Base-by-base conservation (phyloP, 345 rosid species). In the Clarkia xantiana region DNA sequence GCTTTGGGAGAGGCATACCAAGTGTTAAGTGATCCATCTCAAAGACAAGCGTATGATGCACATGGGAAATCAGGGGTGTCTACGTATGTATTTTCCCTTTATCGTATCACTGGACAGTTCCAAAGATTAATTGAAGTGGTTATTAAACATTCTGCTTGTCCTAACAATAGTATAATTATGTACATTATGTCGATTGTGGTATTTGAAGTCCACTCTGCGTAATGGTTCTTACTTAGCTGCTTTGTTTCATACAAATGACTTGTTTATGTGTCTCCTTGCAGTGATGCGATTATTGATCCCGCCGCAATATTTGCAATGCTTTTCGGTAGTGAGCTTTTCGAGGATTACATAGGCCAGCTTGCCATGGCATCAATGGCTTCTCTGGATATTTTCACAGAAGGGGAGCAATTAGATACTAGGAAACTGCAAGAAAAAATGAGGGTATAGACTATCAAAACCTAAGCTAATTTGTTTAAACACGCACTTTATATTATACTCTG, bases 311-410 rank as follows among this genome's bases (percentile, higher is more conserved):
- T 86, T 61, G 98, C 98, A 1, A 83, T 86, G 98, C 96, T 86
- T 49, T 91, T 91, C 60, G 98, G 98, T 54, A 91, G 98, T 44
- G 98, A 91, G 65, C 96, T 91, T 67, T 91, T 91, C 40, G 98
- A 81, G 71, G 89, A 74, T 29, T 91, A 86, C 44, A 81, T 91
- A 54, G 98, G 98, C 59, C 82, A 91, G 73, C 94, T 91, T 69
- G 96, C 96, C 42, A 86, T 91, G 96, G 96, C 98, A 44, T 91
- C 93, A 25, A 84, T 91, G 94, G 93, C 98, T 69, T 91, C 98
- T n/a, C 65, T 78, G 39, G 96, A 91, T 70, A 70, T 78, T 60
- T 81, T 81, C 62, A 72, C 73, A 6, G 96, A 86, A 63, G 96
- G 87, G 46, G 94, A 86, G 61, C 80, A 76, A 42, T 49, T 86